A percentile compares a stretch with the other conserved stretches of the same genome.
Evolutionary conservation across 306 rosid species (phyloP).

Genomic region (Alnus rubra): DNA sequence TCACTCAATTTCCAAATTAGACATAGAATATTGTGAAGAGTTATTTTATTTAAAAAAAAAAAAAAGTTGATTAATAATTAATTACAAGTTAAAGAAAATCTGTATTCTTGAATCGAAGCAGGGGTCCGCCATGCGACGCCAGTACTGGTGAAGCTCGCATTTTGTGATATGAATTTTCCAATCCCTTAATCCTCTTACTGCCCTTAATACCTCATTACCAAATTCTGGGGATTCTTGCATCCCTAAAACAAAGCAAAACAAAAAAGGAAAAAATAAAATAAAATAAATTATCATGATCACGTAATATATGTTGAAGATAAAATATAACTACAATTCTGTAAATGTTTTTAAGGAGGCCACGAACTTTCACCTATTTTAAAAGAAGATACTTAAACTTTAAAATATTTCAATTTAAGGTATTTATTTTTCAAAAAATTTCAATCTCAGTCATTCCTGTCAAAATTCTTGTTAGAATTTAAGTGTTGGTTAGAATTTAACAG

Average conservation of each 20-base stretch:
- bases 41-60: neutral
- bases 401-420: no score
- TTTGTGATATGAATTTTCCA: constrained; percentile 58
- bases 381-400: no score
- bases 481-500: no score
- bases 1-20: no score
- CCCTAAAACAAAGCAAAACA: constrained; percentile 37
- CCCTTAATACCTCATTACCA: constrained; percentile 63
- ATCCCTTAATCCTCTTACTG: constrained; percentile 54
- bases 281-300: neutral
- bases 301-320: no score
- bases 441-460: no score
- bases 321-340: no score
- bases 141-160: constrained; percentile 53
- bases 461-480: no score
- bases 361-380: no score
- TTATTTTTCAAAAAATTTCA: no score
- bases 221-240: constrained; percentile 71
- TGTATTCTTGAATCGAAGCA: constrained; percentile 52
- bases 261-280: neutral
- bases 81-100: constrained; percentile 79
- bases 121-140: constrained; percentile 61
- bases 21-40: no score
- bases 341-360: no score
- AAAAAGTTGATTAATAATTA: neutral